Percentiles rank a stretch among this genome's conserved stretches.
Conservation (phyloP, 345 rosid species). For the Camelina neglecta region DNA sequence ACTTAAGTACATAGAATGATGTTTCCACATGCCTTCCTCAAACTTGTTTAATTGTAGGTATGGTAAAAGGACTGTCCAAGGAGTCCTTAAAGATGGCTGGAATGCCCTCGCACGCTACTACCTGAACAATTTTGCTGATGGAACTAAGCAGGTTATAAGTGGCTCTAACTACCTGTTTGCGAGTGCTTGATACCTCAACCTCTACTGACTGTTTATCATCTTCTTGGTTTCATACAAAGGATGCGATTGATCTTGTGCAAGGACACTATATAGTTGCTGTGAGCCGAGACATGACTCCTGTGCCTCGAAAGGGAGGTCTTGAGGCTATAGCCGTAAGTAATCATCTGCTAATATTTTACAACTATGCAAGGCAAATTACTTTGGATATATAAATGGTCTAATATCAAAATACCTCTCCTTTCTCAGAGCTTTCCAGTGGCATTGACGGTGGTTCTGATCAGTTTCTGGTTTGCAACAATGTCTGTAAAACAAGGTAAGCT, state of each 20-base stretch:
- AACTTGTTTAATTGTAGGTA: conserved; percentile 50
- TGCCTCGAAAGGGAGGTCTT: conserved; percentile 64
- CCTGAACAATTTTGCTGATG: conserved; percentile 89
- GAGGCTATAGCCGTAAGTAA: conserved; percentile 81
- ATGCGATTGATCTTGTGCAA: conserved; percentile 86
- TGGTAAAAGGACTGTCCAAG: conserved; percentile 85
- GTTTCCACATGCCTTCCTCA: neutral
- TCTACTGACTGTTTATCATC: conserved; percentile 18
- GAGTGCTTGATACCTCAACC: conserved; percentile 14
- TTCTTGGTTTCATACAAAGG: conserved; percentile 48
- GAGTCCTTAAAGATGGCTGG: conserved; percentile 75
- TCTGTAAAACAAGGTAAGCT: conserved; percentile 73
- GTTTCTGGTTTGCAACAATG: conserved; percentile 61
- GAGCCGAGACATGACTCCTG: conserved; percentile 66
- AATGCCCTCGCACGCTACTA: conserved; percentile 89
- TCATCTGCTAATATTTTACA: neutral
- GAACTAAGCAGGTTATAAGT: conserved; percentile 76
- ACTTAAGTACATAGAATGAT: conserved; percentile 2
- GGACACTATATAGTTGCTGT: conserved; percentile 84
- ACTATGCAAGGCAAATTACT: neutral
- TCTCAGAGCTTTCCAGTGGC: conserved; percentile 84
- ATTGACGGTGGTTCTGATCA: conserved; percentile 58
- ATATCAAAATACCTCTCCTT: conserved; percentile 22
- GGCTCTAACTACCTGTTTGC: conserved; percentile 10
- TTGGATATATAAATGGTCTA: neutral